phyloP scores from a whole-genome alignment of 768 basidiomycete genomes.

The Serpula lacrymans region DNA sequence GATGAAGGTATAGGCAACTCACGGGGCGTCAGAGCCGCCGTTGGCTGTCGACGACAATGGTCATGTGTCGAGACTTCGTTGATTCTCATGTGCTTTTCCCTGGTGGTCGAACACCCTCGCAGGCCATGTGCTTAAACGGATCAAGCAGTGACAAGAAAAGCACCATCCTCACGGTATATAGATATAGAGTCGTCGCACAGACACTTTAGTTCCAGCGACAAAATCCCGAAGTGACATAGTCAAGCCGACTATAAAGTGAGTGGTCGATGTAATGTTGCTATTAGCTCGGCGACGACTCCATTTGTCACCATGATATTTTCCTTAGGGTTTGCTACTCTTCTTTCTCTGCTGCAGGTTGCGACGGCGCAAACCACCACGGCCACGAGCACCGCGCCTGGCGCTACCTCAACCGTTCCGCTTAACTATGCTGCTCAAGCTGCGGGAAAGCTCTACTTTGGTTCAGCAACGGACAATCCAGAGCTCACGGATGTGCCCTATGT shows the following conservation, averaged over 20 bases:
- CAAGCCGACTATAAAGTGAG: too few species aligned
- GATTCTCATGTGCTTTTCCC: too few species aligned
- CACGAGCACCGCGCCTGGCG: constrained; percentile 15
- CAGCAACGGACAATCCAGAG: constrained; percentile 47
- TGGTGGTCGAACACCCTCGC: too few species aligned
- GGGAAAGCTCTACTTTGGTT: constrained; percentile 45
- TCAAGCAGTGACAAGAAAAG: too few species aligned
- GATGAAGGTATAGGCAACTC: too few species aligned
- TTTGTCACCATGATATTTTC: background rate
- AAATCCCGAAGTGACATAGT: background rate
- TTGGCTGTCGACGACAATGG: too few species aligned
- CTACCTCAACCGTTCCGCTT: constrained; percentile 14
- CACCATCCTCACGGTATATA: too few species aligned
- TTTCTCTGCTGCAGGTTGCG: background rate
- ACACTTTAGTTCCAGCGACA: constrained; percentile 1
- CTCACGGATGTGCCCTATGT: constrained; percentile 36
- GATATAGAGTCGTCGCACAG: too few species aligned
- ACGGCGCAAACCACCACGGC: constrained; percentile 2
- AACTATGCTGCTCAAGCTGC: constrained; percentile 36
- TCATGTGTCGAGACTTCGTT: too few species aligned
- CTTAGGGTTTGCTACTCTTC: background rate
- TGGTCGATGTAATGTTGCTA: too few species aligned
- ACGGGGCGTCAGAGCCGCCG: too few species aligned
- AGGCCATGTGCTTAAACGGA: too few species aligned
- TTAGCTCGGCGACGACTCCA: background rate